Conservation (phyloP, 2,329 filamentous ascomycete genomes). For the Geosmithia morbida region DNA sequence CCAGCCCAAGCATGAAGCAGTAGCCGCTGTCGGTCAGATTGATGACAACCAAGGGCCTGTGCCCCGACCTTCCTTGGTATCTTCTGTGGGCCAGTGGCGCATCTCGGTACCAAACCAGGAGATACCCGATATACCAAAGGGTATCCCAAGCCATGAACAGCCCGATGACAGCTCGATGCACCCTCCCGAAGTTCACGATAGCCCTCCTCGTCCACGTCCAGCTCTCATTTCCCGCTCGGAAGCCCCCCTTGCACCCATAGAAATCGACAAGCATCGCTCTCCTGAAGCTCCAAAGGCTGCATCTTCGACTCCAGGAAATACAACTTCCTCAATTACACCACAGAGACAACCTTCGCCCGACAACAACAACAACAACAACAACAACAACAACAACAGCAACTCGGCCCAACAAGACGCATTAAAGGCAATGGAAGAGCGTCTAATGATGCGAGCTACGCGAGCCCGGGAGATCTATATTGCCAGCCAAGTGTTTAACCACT, state of each 20-base stretch:
- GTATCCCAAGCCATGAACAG: not conserved
- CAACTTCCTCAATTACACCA: not conserved
- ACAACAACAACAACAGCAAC: slow-evolving; percentile 21
- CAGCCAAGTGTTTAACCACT: slow-evolving; percentile 28
- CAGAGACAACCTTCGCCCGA: not conserved
- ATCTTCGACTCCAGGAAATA: not conserved
- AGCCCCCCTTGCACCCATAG: too few relatives aligned
- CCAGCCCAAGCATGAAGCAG: not conserved
- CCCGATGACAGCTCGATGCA: not conserved
- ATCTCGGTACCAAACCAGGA: not conserved
- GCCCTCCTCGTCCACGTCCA: not conserved
- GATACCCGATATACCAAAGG: not conserved
- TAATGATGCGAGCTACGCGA: slow-evolving; percentile 38
- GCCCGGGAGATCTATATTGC: slow-evolving; percentile 51
- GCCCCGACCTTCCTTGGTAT: slow-evolving; percentile 3
- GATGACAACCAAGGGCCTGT: not conserved
- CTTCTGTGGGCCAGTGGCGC: slow-evolving; percentile 8
- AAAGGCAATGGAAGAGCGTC: slow-evolving; percentile 5
- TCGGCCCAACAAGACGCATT: slow-evolving; percentile 14
- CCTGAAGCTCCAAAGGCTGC: not conserved
- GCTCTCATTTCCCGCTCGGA: not conserved
- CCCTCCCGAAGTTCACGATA: not conserved
- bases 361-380: too few relatives aligned
- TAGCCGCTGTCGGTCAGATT: not conserved
- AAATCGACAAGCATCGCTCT: not conserved